These are phyloP conservation scores for Stylosanthes scabra DNA, from an alignment of 331 rosid species.

Conservation along the genomic window DNA sequence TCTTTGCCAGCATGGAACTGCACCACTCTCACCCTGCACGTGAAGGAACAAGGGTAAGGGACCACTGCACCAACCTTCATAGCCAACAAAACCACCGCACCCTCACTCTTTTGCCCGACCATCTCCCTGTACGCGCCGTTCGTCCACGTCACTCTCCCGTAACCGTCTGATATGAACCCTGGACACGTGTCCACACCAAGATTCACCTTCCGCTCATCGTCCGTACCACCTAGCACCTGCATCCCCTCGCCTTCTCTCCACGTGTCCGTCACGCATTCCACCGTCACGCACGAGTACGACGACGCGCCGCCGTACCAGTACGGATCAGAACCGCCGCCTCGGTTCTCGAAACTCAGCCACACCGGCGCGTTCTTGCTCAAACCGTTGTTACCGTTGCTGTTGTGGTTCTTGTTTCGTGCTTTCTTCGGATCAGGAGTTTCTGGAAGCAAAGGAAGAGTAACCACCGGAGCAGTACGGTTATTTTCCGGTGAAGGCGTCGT, in stretches of 20 bases:
- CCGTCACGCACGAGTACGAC: constrained; percentile 65
- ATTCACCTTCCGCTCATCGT: constrained; percentile 62
- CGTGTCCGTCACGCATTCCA: constrained; percentile 71
- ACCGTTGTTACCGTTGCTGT: not conserved
- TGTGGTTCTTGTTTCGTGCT: not conserved
- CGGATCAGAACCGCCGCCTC: not conserved
- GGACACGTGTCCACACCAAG: constrained; percentile 88
- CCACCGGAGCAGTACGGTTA: constrained; percentile 34
- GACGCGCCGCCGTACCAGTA: not conserved
- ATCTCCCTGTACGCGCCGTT: constrained; percentile 63
- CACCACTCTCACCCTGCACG: constrained; percentile 76
- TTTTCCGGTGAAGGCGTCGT: constrained; percentile 17
- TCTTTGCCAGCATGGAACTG: constrained; percentile 59
- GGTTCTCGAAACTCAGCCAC: constrained; percentile 60
- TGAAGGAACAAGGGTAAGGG: constrained; percentile 48
- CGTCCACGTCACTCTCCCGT: constrained; percentile 80
- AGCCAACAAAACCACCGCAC: constrained; percentile 38
- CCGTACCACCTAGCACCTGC: constrained; percentile 61
- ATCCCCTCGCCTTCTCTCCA: constrained; percentile 54
- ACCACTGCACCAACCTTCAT: constrained; percentile 43
- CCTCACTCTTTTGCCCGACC: constrained; percentile 46
- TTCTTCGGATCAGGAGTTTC: constrained; percentile 64
- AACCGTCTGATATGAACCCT: constrained; percentile 72
- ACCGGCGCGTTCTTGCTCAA: constrained; percentile 15
- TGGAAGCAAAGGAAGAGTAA: constrained; percentile 73